Base-by-base conservation (phyloP, 345 rosid genomes). In the Conringia planisiliqua region DNA sequence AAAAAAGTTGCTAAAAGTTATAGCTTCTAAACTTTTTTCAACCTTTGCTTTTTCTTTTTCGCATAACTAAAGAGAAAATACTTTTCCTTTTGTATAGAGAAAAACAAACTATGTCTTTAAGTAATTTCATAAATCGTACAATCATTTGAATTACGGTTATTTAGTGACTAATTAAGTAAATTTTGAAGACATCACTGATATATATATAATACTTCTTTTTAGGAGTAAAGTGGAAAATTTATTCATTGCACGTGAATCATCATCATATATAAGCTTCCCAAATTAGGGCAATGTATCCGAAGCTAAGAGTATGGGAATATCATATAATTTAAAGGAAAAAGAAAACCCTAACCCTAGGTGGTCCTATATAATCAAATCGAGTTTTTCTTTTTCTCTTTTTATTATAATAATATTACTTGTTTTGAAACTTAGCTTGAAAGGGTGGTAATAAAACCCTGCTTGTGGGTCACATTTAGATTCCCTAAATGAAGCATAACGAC, bases 391-490 rank as follows among this genome's bases (percentile, higher is more conserved):
- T 29, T 4, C 8, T 29, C 22, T 57, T 38, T 30, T 29, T 9
- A n/a, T 18, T 46, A 62, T 33, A 43, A 43, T 12, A 52, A 3
- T 22, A 26, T 54, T 54, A 62, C 76, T 38, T 47, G 62, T 65
- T 76, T 76, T 22, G 39, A 71, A 77, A 71, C 80, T 71, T 77
- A 63, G 80, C 80, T 77, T 77, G 68, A 66, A 77, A 71, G 72
- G 32, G 20, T 71, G 80, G 80, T 77, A 58, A 77, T 63, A 77
- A 71, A 71, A 71, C 57, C 32, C 60, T 58, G 62, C 70, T 57
- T 71, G 80, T 71, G 77, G 80, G 80, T 77, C 80, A 77, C 77
- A 70, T 71, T 71, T 56, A 71, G 76, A 71, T 77, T 71, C 76
- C 50, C 76, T 57, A 71, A 58, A 63, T 62, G 71, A 70, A 70